A percentile compares a stretch with the other conserved stretches of the same genome.
Conservation (phyloP, 768 basidiomycete species). For the Tephrocybe sp. region DNA sequence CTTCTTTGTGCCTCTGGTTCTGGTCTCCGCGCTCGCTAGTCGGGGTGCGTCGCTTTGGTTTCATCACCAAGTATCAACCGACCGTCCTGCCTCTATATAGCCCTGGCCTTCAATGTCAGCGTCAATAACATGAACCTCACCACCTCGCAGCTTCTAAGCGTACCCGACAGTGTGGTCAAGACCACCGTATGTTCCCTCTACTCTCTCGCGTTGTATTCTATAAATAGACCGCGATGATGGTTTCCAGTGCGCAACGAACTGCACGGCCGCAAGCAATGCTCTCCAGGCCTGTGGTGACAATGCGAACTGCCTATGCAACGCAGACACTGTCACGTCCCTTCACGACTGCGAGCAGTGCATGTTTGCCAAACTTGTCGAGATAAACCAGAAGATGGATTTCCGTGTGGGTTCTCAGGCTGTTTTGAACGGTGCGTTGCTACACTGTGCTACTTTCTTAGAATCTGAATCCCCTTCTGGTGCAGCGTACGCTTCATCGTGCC, state of each 20-base stretch:
- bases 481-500: constrained; percentile 39
- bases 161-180: constrained; percentile 32
- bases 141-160: constrained; percentile 44
- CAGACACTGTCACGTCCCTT: constrained; percentile 40
- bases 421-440: constrained; percentile 46
- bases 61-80: neutral
- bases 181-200: constrained; percentile 26
- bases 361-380: constrained; percentile 52
- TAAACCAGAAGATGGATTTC: constrained; percentile 48
- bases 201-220: neutral
- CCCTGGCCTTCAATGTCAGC: constrained; percentile 49
- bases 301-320: constrained; percentile 55
- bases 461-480: neutral
- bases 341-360: constrained; percentile 67
- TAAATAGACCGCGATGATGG: neutral
- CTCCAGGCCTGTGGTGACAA: constrained; percentile 45
- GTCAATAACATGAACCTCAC: constrained; percentile 38
- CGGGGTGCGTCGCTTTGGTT: constrained; percentile 45
- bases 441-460: neutral
- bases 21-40: constrained; percentile 50
- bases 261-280: constrained; percentile 23
- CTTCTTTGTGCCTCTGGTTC: constrained; percentile 30
- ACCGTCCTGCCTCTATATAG: constrained; percentile 17
- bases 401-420: constrained; percentile 59
- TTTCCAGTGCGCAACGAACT: constrained; percentile 36